Percentiles rank a stretch among this genome's conserved stretches.
phyloP scores from a whole-genome alignment of 129 eudicot genomes.

The Silybum marianum region DNA sequence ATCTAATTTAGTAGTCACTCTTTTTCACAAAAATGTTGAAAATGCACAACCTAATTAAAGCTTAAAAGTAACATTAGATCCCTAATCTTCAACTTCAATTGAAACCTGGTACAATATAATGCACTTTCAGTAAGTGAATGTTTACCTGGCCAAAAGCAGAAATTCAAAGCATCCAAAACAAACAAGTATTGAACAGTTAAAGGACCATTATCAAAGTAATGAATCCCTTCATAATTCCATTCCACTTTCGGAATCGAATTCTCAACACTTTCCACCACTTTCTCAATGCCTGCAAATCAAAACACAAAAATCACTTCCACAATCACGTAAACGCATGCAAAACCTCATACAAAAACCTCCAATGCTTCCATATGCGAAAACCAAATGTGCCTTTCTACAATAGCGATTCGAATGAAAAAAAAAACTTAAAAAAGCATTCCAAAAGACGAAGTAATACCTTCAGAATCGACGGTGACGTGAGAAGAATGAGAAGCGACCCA shows the following conservation, averaged over 20 bases:
- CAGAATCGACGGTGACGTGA: conserved; percentile 71
- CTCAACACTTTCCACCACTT: conserved; percentile 67
- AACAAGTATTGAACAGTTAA: conserved; percentile 85
- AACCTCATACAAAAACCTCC: conserved; percentile 9
- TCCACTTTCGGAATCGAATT: conserved; percentile 88
- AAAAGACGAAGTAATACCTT: conserved; percentile 45
- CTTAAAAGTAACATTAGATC: neutral
- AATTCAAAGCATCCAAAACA: conserved; percentile 86
- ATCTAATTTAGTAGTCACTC: neutral
- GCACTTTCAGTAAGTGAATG: neutral
- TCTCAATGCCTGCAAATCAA: conserved; percentile 66
- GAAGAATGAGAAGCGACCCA: conserved; percentile 88
- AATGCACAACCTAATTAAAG: neutral
- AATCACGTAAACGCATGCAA: conserved; percentile 3
- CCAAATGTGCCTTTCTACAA: neutral
- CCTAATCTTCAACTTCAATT: neutral
- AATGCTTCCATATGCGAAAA: neutral
- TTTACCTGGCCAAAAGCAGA: conserved; percentile 97
- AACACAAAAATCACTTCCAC: neutral
- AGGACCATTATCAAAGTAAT: conserved; percentile 81
- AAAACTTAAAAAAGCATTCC: neutral
- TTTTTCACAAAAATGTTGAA: neutral
- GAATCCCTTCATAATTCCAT: conserved; percentile 96
- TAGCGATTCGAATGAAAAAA: neutral
- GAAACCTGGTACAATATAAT: neutral